Evolutionary conservation across 495 filamentous ascomycete genomes (phyloP).

Genomic region (Lasiosphaeria miniovina): DNA sequence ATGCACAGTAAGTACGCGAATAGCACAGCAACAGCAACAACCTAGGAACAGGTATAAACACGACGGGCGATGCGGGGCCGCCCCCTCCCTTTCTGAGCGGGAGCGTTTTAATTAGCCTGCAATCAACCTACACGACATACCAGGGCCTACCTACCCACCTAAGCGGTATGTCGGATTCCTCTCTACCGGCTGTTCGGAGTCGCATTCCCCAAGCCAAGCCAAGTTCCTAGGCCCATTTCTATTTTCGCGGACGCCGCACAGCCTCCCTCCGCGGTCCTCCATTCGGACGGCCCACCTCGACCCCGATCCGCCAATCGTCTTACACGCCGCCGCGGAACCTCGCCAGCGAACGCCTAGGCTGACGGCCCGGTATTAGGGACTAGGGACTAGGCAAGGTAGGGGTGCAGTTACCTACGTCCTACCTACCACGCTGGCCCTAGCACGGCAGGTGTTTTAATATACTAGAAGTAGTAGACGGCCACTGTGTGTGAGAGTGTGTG

Average conservation of each 20-base stretch:
- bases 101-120: slow-evolving; percentile 1
- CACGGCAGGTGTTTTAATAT: too few species aligned
- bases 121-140: not conserved
- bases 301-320: slow-evolving; percentile 31
- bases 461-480: too few species aligned
- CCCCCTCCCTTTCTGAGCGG: not conserved
- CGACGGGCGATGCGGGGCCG: not conserved
- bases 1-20: too few species aligned
- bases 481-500: too few species aligned
- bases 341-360: slow-evolving; percentile 11
- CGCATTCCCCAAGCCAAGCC: slow-evolving; percentile 12
- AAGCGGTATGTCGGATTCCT: not conserved
- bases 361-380: slow-evolving; percentile 11
- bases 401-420: too few species aligned
- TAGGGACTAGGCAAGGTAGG: not conserved
- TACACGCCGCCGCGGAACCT: slow-evolving; percentile 9
- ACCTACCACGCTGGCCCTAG: too few species aligned
- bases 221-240: not conserved
- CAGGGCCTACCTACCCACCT: not conserved
- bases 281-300: slow-evolving; percentile 19
- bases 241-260: slow-evolving; percentile 14
- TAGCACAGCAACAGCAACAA: too few species aligned
- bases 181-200: slow-evolving; percentile 28
- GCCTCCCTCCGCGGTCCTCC: slow-evolving; percentile 33
- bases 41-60: too few species aligned